Percentiles rank a stretch among this genome's conserved stretches.
These are phyloP conservation scores for Acer yangbiense DNA, from an alignment of 345 rosid genomes.

Conservation along the genomic window DNA sequence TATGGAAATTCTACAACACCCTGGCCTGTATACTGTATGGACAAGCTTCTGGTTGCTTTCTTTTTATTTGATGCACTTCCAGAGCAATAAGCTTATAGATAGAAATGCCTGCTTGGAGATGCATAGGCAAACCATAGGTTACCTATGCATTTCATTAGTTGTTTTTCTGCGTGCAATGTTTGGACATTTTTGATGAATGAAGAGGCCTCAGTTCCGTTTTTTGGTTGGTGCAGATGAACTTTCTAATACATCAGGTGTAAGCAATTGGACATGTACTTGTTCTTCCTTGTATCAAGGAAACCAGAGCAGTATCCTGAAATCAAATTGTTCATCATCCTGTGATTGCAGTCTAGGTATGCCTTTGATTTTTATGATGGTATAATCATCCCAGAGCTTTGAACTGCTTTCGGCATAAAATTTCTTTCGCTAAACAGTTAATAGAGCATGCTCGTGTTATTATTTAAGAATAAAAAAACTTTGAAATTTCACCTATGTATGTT, in stretches of 20 bases:
- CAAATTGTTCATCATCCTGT: conserved; percentile 82
- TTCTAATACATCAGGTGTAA: conserved; percentile 44
- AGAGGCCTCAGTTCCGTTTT: conserved; percentile 6
- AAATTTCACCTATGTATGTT: neutral
- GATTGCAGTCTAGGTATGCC: conserved; percentile 73
- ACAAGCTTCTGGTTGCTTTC: conserved; percentile 3
- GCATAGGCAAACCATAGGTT: neutral
- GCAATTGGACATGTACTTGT: conserved; percentile 76
- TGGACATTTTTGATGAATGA: neutral
- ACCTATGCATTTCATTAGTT: conserved; percentile 6
- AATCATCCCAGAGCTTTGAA: conserved; percentile 1
- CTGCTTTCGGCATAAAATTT: neutral
- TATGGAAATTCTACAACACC: neutral
- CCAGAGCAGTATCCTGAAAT: conserved; percentile 46
- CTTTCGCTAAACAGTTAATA: neutral
- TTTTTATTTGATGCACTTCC: neutral
- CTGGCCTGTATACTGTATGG: neutral
- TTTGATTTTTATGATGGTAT: conserved; percentile 6
- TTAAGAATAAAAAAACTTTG: neutral
- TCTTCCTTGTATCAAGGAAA: conserved; percentile 44
- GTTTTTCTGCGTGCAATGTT: conserved; percentile 3
- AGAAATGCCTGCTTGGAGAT: conserved; percentile 9
- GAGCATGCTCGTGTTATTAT: neutral
- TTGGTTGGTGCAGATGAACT: conserved; percentile 43
- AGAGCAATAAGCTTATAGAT: neutral